These are phyloP conservation scores for Physcomitrellopsis africana DNA, from an alignment of 225 moss, liverwort and hornwort species.

Conservation along the genomic window DNA sequence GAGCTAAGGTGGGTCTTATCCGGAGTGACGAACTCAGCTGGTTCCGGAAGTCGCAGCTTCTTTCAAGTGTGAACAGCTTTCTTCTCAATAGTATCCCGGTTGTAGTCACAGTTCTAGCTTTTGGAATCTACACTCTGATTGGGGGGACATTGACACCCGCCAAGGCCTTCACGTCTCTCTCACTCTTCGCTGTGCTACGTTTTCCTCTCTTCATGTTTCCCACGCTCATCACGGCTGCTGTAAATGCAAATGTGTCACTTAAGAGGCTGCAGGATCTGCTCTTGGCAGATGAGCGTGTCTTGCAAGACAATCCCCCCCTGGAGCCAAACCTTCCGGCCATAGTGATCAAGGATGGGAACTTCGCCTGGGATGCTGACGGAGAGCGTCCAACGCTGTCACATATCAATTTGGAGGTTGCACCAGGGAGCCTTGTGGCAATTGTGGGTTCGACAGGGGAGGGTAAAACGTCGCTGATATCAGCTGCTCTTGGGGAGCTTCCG, in stretches of 20 bases:
- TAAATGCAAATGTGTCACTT: constrained; percentile 50
- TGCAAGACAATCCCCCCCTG: constrained; percentile 42
- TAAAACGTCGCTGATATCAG: constrained; percentile 51
- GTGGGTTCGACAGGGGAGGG: constrained; percentile 63
- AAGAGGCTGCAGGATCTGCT: constrained; percentile 43
- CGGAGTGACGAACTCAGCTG: constrained; percentile 40
- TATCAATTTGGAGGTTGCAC: constrained; percentile 49
- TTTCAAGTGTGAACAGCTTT: constrained; percentile 48
- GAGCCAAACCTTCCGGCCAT: constrained; percentile 44
- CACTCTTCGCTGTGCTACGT: constrained; percentile 50
- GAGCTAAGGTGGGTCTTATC: constrained; percentile 29
- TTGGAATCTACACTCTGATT: constrained; percentile 40
- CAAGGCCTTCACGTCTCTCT: constrained; percentile 52
- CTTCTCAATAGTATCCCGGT: constrained; percentile 39
- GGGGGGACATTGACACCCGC: constrained; percentile 45
- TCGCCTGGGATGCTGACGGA: constrained; percentile 46
- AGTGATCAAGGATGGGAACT: constrained; percentile 47
- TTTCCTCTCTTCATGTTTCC: constrained; percentile 59
- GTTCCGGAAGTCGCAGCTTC: constrained; percentile 46
- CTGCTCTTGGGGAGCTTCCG: constrained; percentile 62
- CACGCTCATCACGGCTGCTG: constrained; percentile 47
- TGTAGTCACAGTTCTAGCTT: constrained; percentile 46
- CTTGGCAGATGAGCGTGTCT: constrained; percentile 46
- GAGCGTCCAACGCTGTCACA: constrained; percentile 45
- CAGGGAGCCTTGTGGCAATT: constrained; percentile 59